phyloP scores from a whole-genome alignment of 805 yeast species.

The Metschnikowia picachoensis region DNA sequence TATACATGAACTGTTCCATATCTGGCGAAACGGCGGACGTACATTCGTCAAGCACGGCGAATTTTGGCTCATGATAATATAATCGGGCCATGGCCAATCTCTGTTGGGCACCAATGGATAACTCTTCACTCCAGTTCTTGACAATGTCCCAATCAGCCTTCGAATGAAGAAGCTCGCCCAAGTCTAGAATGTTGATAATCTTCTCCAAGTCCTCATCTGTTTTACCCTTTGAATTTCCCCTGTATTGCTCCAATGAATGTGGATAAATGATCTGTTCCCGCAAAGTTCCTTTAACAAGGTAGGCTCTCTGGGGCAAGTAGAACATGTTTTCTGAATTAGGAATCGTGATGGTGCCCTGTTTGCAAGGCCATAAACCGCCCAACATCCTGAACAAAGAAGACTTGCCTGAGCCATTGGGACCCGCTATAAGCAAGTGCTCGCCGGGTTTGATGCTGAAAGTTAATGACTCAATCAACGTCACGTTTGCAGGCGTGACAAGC shows the following conservation, averaged over 20 bases:
- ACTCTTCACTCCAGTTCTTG: constrained; percentile 84
- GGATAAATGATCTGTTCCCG: constrained; percentile 91
- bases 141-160: constrained; percentile 50
- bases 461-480: constrained; percentile 60
- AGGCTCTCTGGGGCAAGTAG: constrained; percentile 90
- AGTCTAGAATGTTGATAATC: constrained; percentile 53
- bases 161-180: constrained; percentile 49
- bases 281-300: constrained; percentile 73
- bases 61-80: constrained; percentile 86
- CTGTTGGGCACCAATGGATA: constrained; percentile 90
- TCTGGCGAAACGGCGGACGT: constrained; percentile 91
- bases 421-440: constrained; percentile 82
- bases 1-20: constrained; percentile 85
- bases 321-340: constrained; percentile 69
- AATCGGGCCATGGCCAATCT: constrained; percentile 89
- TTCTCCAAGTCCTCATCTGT: constrained; percentile 49
- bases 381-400: constrained; percentile 85
- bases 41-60: constrained; percentile 94
- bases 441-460: constrained; percentile 75
- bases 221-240: constrained; percentile 30
- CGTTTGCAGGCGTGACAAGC: constrained; percentile 82
- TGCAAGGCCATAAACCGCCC: constrained; percentile 92
- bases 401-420: constrained; percentile 96
- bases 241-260: constrained; percentile 58
- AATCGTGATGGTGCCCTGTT: constrained; percentile 52